Evolutionary conservation across 805 yeast species (phyloP).

Genomic region (Cyberlindnera subsufficiens): DNA sequence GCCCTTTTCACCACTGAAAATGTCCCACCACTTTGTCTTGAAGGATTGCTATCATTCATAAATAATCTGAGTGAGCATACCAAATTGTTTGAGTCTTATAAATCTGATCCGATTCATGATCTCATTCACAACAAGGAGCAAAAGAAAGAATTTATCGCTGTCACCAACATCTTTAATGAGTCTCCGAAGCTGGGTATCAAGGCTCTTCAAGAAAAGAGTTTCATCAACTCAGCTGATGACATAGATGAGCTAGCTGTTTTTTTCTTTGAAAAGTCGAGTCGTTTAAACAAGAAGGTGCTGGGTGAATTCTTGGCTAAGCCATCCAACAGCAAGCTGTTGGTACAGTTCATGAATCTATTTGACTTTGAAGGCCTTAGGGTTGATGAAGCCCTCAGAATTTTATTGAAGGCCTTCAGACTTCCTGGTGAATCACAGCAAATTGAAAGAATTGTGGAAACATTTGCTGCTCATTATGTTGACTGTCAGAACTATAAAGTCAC

Average conservation of each 20-base stretch:
- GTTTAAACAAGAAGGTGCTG: constrained; percentile 79
- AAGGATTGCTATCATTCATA: constrained; percentile 72
- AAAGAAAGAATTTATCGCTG: constrained; percentile 72
- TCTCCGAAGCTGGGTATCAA: constrained; percentile 74
- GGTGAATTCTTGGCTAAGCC: constrained; percentile 87
- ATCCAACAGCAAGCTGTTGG: constrained; percentile 50
- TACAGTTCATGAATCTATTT: constrained; percentile 59
- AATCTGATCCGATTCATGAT: constrained; percentile 8
- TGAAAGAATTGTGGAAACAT: constrained; percentile 83
- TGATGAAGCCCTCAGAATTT: constrained; percentile 84
- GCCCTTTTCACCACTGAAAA: constrained; percentile 73
- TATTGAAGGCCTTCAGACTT: constrained; percentile 77
- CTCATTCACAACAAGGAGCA: constrained; percentile 30
- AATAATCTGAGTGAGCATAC: constrained; percentile 51
- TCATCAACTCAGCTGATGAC: constrained; percentile 49
- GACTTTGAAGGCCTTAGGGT: constrained; percentile 77
- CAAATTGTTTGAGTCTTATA: constrained; percentile 16
- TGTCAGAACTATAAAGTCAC: constrained; percentile 40
- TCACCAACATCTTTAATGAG: constrained; percentile 70
- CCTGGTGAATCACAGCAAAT: constrained; percentile 98
- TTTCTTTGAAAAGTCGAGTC: constrained; percentile 69
- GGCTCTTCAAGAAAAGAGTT: constrained; percentile 56
- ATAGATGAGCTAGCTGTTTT: constrained; percentile 65
- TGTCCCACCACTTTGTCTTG: constrained; percentile 91
- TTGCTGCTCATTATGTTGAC: constrained; percentile 73